Evolutionary conservation across 2,329 filamentous ascomycete genomes (phyloP), one percentile per base, ranked within the genome.

Genomic region (Colletotrichum sp.): DNA sequence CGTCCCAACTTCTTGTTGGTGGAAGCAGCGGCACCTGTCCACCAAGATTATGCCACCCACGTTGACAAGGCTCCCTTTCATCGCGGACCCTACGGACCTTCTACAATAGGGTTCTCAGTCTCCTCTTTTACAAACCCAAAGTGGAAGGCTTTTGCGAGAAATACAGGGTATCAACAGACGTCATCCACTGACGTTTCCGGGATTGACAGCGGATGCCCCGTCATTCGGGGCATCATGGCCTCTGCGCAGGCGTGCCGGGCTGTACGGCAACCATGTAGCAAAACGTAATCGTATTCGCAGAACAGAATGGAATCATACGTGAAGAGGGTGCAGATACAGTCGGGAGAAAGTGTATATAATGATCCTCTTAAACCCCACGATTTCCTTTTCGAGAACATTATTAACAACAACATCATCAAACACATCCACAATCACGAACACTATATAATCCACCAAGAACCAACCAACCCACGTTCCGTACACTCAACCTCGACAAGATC

Each of bases 211-310:
- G 57, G 55, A 59, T 52, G 36, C 34, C 52, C 36, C 55, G 57
- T 62, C 66, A 60, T 60, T 16, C 15, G 16, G 18, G 66, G 26
- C 68, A 48, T 70, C 36, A 22, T 55, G 13, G 68, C 26, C 55
- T 48, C 60, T 70, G 68, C 28, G 28, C 36, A 13, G 18, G 18
- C 8, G 26, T 10, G 57, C 26, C 57, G 68, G 36, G 16, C 24
- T 28, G n/a, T 6, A 34, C 28, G 36, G 59, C 24, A 48, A 18
- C 52, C 36, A 52, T 18, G 28, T 12, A 59, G 36, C 36, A 28
- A 32, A 26, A 63, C 68, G 68, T 63, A 48, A 63, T 70, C 68
- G 68, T 70, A 70, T 70, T 70, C 57, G 68, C 57, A 48, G 67
- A 62, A 69, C 16, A 44, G 13, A 44, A 28, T 30, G 24, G 26